Conservation (phyloP, 805 yeast genomes). For the Spathaspora sp. region DNA sequence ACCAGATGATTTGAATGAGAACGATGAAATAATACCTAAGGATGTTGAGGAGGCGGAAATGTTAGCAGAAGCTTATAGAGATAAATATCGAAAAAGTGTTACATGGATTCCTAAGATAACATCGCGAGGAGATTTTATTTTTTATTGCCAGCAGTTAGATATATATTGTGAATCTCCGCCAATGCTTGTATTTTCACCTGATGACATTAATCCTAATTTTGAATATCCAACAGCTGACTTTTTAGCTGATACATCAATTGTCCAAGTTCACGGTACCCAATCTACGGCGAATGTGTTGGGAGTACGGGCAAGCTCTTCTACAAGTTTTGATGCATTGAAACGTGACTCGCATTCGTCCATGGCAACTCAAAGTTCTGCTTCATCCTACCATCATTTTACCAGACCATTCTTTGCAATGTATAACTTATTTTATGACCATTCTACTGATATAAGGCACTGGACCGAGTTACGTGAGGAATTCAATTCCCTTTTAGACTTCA, state of each 20-base stretch:
- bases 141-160: constrained; percentile 57
- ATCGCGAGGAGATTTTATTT: constrained; percentile 51
- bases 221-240: constrained; percentile 24
- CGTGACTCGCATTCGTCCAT: constrained; percentile 37
- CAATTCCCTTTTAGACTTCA: constrained; percentile 43
- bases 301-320: constrained; percentile 8
- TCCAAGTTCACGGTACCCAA: constrained; percentile 8
- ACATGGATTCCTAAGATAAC: constrained; percentile 64
- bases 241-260: constrained; percentile 15
- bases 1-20: not conserved
- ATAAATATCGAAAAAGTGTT: constrained; percentile 16
- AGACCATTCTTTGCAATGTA: constrained; percentile 39
- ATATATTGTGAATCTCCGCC: constrained; percentile 61
- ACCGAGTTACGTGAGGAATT: constrained; percentile 48
- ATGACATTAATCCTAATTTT: constrained; percentile 17
- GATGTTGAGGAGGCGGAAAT: constrained; percentile 27
- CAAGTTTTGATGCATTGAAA: constrained; percentile 28
- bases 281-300: constrained; percentile 5
- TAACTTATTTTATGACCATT: constrained; percentile 53
- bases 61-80: constrained; percentile 19
- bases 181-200: constrained; percentile 25
- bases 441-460: constrained; percentile 62
- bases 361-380: constrained; percentile 21
- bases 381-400: constrained; percentile 38
- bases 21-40: constrained; percentile 6